These are phyloP conservation scores for Cladophialophora exuberans DNA, from an alignment of 2,329 filamentous ascomycete genomes.

Conservation along the genomic window DNA sequence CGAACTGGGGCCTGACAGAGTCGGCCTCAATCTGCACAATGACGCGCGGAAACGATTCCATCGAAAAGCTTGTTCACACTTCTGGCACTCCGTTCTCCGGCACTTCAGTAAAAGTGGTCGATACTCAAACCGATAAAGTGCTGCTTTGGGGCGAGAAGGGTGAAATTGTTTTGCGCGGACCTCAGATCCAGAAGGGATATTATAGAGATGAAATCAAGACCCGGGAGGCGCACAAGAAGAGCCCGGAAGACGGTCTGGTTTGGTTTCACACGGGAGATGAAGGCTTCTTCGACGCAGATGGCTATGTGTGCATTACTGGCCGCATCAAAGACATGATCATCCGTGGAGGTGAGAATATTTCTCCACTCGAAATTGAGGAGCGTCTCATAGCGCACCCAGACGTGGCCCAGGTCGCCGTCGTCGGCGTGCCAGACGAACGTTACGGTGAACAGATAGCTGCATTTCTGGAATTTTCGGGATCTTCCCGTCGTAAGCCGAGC, in stretches of 20 bases:
- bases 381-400: constrained; percentile 65
- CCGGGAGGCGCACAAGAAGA: constrained; percentile 66
- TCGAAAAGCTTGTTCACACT: neutral
- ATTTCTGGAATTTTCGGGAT: constrained; percentile 51
- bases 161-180: constrained; percentile 79
- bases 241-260: constrained; percentile 57
- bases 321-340: constrained; percentile 82
- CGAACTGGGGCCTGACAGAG: neutral
- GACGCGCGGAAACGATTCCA: neutral
- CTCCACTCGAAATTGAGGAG: constrained; percentile 76
- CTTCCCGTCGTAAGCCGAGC: constrained; percentile 32
- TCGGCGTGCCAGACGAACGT: constrained; percentile 68
- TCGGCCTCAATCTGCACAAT: neutral
- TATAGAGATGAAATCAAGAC: constrained; percentile 74
- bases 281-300: constrained; percentile 56
- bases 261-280: constrained; percentile 70
- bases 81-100: constrained; percentile 55
- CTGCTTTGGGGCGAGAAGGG: constrained; percentile 70
- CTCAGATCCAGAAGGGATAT: constrained; percentile 67
- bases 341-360: constrained; percentile 70
- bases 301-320: constrained; percentile 73
- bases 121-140: constrained; percentile 67
- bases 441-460: constrained; percentile 74
- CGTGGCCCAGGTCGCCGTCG: constrained; percentile 66
- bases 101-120: constrained; percentile 42